Percentiles rank a stretch among this genome's conserved stretches.
phyloP scores from a whole-genome alignment of 805 yeast species.

The Kazachstania martiniae region DNA sequence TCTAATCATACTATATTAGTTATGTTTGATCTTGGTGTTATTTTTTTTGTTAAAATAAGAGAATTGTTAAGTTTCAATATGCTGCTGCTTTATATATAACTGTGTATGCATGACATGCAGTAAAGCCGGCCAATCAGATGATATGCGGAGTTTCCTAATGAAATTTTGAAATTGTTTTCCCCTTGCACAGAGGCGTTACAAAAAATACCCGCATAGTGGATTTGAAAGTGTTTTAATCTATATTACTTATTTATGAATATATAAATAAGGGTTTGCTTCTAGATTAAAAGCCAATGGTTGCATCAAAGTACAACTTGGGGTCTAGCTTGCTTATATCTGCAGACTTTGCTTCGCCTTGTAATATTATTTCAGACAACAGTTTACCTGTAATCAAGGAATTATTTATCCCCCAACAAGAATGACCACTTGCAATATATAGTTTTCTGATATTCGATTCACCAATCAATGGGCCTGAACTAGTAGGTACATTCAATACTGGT shows the following conservation, averaged over 20 bases:
- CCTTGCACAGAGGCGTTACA: too few relatives aligned
- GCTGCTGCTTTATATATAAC: too few relatives aligned
- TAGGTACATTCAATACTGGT: constrained; percentile 89
- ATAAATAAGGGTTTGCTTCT: background rate
- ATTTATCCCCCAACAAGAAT: constrained; percentile 98
- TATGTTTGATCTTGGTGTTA: too few relatives aligned
- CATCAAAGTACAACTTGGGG: constrained; percentile 82
- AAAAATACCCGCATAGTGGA: too few relatives aligned
- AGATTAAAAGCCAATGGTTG: constrained; percentile 21
- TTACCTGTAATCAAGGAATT: constrained; percentile 97
- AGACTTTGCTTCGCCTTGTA: constrained; percentile 71
- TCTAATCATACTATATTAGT: too few relatives aligned
- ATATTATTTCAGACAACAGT: constrained; percentile 71
- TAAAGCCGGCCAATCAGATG: too few relatives aligned
- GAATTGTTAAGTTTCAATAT: too few relatives aligned
- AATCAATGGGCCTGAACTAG: constrained; percentile 84
- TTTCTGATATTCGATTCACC: constrained; percentile 86
- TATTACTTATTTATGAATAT: too few relatives aligned
- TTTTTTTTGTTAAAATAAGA: too few relatives aligned
- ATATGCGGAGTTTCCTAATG: too few relatives aligned
- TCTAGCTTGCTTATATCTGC: constrained; percentile 77
- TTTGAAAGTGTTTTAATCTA: background rate
- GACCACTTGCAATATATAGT: constrained; percentile 79
- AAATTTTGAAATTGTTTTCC: too few relatives aligned
- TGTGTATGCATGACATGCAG: too few relatives aligned